Conservation (phyloP, 495 filamentous ascomycete species). For the Daldinia loculata region DNA sequence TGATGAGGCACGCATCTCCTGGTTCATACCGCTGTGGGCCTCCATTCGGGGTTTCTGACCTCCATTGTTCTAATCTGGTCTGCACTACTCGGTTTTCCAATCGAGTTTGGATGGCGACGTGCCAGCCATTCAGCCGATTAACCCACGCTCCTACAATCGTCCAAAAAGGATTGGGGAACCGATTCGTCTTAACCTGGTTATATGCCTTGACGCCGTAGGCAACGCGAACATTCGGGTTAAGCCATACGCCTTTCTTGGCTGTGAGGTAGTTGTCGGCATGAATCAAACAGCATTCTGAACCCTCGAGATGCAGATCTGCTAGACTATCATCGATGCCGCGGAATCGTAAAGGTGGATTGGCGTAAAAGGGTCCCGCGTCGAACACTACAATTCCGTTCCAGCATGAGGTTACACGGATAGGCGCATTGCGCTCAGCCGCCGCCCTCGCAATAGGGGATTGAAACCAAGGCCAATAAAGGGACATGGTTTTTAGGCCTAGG, state of each 20-base stretch:
- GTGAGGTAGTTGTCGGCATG: conserved; percentile 75
- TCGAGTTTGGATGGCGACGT: conserved; percentile 44
- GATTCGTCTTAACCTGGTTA: conserved; percentile 55
- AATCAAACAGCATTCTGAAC: conserved; percentile 83
- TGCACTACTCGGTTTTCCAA: conserved; percentile 53
- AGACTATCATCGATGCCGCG: conserved; percentile 76
- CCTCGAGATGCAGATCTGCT: conserved; percentile 74
- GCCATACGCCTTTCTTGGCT: conserved; percentile 67
- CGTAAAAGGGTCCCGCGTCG: conserved; percentile 63
- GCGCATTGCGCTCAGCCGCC: conserved; percentile 62
- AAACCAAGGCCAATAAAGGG: conserved; percentile 78
- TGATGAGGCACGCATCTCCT: conserved; percentile 74
- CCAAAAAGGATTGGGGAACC: conserved; percentile 46
- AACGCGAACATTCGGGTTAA: conserved; percentile 83
- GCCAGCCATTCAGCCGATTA: conserved; percentile 66
- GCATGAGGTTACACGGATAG: conserved; percentile 77
- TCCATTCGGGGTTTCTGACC: conserved; percentile 44
- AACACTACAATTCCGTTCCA: conserved; percentile 80
- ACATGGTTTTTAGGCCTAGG: conserved; percentile 64
- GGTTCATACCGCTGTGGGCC: conserved; percentile 56
- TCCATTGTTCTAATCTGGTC: conserved; percentile 54
- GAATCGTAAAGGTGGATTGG: conserved; percentile 63
- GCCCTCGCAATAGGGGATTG: conserved; percentile 64
- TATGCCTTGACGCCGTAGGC: conserved; percentile 71
- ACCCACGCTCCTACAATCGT: conserved; percentile 57